These are phyloP conservation scores for Agastache rugosa DNA, from an alignment of 257 asterid genomes.

Conservation along the genomic window DNA sequence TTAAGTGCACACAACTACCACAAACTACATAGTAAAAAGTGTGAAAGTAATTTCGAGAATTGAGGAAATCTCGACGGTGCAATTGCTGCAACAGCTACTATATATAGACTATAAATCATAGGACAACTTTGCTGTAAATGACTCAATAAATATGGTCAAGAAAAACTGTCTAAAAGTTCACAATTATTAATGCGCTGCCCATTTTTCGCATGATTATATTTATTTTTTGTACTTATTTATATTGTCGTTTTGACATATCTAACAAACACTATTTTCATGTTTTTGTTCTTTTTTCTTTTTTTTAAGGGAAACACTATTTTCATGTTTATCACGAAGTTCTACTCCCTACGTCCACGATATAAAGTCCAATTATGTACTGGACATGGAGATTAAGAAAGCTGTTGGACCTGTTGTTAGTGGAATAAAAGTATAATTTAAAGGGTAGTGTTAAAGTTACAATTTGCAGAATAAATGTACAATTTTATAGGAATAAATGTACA, in stretches of 20 bases:
- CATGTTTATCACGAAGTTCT: background rate
- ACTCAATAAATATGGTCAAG: background rate
- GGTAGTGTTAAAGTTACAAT: too few relatives aligned
- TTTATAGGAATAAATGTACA: too few relatives aligned
- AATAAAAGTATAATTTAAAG: too few relatives aligned
- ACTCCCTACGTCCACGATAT: too few relatives aligned
- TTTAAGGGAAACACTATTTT: background rate
- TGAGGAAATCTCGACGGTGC: background rate
- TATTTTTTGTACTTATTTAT: background rate
- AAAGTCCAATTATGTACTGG: too few relatives aligned
- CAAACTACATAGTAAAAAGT: constrained; percentile 11
- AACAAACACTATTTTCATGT: background rate
- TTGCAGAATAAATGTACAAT: too few relatives aligned
- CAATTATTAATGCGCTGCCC: background rate
- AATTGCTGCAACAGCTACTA: background rate
- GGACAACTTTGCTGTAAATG: background rate
- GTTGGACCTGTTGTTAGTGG: too few relatives aligned
- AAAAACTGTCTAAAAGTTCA: background rate
- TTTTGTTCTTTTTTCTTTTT: too few relatives aligned
- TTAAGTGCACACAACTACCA: constrained; percentile 42
- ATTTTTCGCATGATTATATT: background rate
- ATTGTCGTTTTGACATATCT: too few relatives aligned
- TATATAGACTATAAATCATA: background rate
- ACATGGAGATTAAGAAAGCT: too few relatives aligned
- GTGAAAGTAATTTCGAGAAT: background rate